Conservation (phyloP, 1,139 yeast genomes). For the Pichia sp. region DNA sequence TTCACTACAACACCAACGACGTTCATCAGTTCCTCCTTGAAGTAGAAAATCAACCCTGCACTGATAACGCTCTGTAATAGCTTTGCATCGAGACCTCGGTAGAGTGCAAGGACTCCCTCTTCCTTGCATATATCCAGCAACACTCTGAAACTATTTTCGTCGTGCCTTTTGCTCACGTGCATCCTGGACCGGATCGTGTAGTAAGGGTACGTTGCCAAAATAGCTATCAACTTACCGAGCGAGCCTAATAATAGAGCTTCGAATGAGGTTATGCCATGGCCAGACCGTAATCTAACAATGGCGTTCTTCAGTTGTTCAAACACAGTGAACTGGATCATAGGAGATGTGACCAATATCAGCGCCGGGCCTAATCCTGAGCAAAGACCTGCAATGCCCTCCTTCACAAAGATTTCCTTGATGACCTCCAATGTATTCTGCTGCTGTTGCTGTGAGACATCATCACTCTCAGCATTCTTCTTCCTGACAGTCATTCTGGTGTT, state of each 20-base stretch:
- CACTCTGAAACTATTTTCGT: conserved; percentile 33
- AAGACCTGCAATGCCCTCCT: conserved; percentile 65
- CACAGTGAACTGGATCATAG: conserved; percentile 86
- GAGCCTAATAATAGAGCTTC: conserved; percentile 89
- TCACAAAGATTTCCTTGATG: conserved; percentile 52
- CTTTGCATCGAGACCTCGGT: conserved; percentile 76
- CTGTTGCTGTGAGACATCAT: conserved; percentile 8
- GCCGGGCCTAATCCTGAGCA: conserved; percentile 89
- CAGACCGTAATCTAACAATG: conserved; percentile 42
- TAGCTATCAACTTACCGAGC: conserved; percentile 79
- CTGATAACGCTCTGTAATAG: conserved; percentile 77
- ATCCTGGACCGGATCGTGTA: conserved; percentile 83
- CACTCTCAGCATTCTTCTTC: conserved; percentile 24
- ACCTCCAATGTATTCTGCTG: conserved; percentile 20
- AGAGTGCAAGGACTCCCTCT: conserved; percentile 73
- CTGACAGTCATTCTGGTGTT: conserved; percentile 74
- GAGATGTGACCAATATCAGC: conserved; percentile 74
- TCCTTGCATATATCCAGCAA: conserved; percentile 46
- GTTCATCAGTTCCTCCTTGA: conserved; percentile 73
- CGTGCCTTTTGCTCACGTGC: conserved; percentile 54
- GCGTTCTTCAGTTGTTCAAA: conserved; percentile 78
- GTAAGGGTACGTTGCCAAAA: conserved; percentile 83
- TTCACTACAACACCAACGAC: conserved; percentile 28
- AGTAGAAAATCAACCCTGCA: conserved; percentile 85
- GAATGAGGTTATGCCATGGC: conserved; percentile 39